A percentile compares a stretch with the other conserved stretches of the same genome.
These are phyloP conservation scores for Neofusicoccum ribis DNA, from an alignment of 2,329 filamentous ascomycete species.

Conservation along the genomic window DNA sequence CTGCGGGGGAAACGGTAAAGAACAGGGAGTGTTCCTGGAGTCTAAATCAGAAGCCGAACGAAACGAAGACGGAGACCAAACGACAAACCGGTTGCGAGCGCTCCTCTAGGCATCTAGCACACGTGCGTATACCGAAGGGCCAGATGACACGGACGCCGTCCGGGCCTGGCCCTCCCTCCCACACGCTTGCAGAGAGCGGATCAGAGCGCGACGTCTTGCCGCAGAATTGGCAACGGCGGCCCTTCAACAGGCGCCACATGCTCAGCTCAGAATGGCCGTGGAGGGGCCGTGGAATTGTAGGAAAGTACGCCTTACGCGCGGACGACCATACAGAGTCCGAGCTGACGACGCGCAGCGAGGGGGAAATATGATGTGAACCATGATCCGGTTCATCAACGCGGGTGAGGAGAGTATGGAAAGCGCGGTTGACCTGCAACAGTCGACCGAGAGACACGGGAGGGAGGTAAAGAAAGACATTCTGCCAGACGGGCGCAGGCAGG, in stretches of 20 bases:
- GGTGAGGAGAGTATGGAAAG: constrained; percentile 57
- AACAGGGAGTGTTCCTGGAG: constrained; percentile 69
- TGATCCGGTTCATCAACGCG: constrained; percentile 35
- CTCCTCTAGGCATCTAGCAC: constrained; percentile 64
- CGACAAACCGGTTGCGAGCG: constrained; percentile 64
- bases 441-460: constrained; percentile 63
- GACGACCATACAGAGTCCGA: constrained; percentile 70
- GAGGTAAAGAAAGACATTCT: constrained; percentile 67
- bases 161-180: constrained; percentile 62
- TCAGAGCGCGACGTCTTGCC: constrained; percentile 40
- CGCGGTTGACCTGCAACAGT: constrained; percentile 66
- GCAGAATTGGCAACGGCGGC: constrained; percentile 68
- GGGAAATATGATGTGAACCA: constrained; percentile 33
- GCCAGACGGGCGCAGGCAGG: constrained; percentile 67
- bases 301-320: constrained; percentile 66
- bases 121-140: constrained; percentile 68
- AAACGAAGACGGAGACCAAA: constrained; percentile 5
- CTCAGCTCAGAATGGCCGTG: constrained; percentile 65
- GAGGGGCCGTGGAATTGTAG: constrained; percentile 69
- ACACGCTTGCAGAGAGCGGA: constrained; percentile 40
- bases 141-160: constrained; percentile 66
- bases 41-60: constrained; percentile 27
- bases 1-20: constrained; percentile 58
- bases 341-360: constrained; percentile 45
- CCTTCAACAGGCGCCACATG: constrained; percentile 73